Conservation (phyloP, 305 asterid species). For the Solanum hybrid region DNA sequence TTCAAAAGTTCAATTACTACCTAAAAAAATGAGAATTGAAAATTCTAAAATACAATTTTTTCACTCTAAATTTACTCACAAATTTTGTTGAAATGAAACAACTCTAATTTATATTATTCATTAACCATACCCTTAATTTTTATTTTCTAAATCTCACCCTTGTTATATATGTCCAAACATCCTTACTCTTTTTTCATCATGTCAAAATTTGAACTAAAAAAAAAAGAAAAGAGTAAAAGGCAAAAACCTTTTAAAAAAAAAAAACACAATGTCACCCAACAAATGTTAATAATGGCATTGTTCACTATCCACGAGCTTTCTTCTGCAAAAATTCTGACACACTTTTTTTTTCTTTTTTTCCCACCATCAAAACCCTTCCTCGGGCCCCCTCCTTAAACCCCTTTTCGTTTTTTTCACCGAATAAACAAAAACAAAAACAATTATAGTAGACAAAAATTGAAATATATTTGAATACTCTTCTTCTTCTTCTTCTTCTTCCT, state of each 20-base stretch:
- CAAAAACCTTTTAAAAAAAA: not conserved
- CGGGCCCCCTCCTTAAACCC: not conserved
- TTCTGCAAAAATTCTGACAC: slow-evolving; percentile 1
- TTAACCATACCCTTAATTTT: not conserved
- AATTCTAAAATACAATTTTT: not conserved
- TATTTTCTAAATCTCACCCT: not conserved
- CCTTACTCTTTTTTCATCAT: not conserved
- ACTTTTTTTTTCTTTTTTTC: too few species aligned
- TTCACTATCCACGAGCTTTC: slow-evolving; percentile 4
- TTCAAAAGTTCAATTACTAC: not conserved
- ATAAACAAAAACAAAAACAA: not conserved
- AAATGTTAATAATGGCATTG: not conserved
- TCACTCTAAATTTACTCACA: not conserved
- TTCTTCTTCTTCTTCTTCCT: not conserved
- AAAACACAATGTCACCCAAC: not conserved
- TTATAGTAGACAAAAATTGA: not conserved
- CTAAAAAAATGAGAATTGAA: not conserved
- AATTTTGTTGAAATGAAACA: not conserved
- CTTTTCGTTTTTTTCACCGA: not conserved
- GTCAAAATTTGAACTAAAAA: not conserved
- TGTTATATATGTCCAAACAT: not conserved
- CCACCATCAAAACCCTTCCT: not conserved
- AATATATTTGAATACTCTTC: not conserved
- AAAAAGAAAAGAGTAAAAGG: not conserved
- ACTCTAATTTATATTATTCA: not conserved